phyloP scores from a whole-genome alignment of 371 early-diverging fungal genomes.

The Nosema muscidifuracis region DNA sequence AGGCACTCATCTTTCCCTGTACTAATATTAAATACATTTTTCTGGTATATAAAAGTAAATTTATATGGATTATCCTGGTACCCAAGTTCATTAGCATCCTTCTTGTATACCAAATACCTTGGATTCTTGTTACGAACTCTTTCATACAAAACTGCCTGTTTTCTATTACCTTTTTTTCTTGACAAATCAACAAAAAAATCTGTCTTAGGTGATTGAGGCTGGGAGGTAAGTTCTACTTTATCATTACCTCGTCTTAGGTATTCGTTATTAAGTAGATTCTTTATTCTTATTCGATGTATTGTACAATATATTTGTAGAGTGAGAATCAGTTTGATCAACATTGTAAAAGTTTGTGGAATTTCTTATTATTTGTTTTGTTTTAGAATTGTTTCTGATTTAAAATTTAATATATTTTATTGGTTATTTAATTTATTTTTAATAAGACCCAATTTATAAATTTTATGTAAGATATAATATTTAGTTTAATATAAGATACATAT shows the following conservation, averaged over 20 bases:
- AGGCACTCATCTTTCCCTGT: background rate
- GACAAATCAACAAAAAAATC: slow-evolving; percentile 4
- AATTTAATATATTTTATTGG: too few species aligned
- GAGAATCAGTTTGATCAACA: too few species aligned
- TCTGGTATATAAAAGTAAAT: background rate
- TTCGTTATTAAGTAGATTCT: background rate
- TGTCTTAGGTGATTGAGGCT: background rate
- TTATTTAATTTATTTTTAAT: too few species aligned
- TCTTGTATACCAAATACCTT: background rate
- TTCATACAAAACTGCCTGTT: background rate
- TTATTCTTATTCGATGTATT: background rate
- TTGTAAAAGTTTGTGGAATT: too few species aligned
- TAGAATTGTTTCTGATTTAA: too few species aligned
- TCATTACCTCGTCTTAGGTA: background rate
- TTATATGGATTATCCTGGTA: background rate
- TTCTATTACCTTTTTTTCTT: background rate
- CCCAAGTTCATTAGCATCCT: background rate
- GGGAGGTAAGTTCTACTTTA: background rate
- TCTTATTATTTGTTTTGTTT: too few species aligned
- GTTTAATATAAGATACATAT: too few species aligned
- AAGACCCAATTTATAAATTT: too few species aligned
- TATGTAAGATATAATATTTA: too few species aligned
- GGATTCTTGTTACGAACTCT: background rate
- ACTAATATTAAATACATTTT: background rate
- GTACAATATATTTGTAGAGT: too few species aligned